Base-by-base conservation (phyloP, 495 filamentous ascomycete genomes). In the Baudoinia panamericana region DNA sequence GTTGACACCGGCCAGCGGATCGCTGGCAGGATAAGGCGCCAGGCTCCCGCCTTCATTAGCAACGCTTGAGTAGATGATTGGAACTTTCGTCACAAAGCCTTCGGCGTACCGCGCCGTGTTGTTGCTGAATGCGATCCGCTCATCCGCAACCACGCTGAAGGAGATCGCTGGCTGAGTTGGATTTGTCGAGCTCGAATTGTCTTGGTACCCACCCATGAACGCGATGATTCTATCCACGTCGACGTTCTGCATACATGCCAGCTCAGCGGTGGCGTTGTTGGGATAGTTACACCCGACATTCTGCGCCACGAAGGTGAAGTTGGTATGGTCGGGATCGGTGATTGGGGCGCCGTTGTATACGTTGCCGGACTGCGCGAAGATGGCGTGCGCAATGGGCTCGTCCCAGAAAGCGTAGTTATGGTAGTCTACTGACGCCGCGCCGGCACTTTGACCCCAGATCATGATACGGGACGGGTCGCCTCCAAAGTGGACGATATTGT, bases 241-340 rank as follows among this genome's bases (percentile, higher is more conserved):
- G n/a, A 69, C 39, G 8, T 56, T 52, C 15, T 60, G 63, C 65
- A 72, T 66, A 41, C 67, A 72, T 2, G 49, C 51, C n/a, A 72
- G 30, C 39, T 70, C 65, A 3, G 56, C 51, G 5, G 51, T 32
- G 1, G 62, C 55, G 8, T 56, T 51, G 21, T 33, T 34, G 9
- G 54, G 53, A 48, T 57, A 59, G 2, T 58, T 58, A 41, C 69
- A 73, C 34, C 66, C 67, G 21, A 68, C 44, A 2, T 57, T 48
- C 26, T 51, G 36, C 7, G 68, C 67, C 5, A 68, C 62, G 36
- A 61, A 64, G 15, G 59, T 58, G 46, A 69, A 69, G 35, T 62
- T 62, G 10, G 34, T 35, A 23, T 52, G 38, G 17, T 43, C 48
- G 20, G 25, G 38, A 21, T 43, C 48, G 20, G 25, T 9, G 25